Conservation (phyloP, 805 yeast species). For the Komagataella pastoris region DNA sequence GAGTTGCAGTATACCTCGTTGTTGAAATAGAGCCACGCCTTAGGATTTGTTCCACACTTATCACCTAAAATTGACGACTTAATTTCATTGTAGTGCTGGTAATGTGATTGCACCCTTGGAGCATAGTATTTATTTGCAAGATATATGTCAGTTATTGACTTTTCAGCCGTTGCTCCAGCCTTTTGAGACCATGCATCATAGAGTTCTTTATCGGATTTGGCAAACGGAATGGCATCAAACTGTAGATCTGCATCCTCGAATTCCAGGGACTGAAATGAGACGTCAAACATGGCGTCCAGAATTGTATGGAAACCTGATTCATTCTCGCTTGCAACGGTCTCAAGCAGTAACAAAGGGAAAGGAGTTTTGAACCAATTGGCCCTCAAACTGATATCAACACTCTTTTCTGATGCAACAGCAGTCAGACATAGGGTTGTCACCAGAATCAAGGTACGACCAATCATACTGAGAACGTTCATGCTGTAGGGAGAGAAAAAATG, state of each 20-base stretch:
- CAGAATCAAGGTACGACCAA: not conserved
- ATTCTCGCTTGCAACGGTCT: conserved; percentile 22
- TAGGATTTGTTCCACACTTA: conserved; percentile 12
- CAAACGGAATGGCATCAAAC: conserved; percentile 1
- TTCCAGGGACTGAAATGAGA: conserved; percentile 5
- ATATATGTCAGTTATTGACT: conserved; percentile 23
- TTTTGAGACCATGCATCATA: conserved; percentile 11
- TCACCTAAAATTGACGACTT: conserved; percentile 21
- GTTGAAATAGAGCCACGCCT: conserved; percentile 38
- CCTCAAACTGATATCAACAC: conserved; percentile 17
- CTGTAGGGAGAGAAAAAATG: too few relatives aligned
- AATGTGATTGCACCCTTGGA: conserved; percentile 58
- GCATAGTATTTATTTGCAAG: conserved; percentile 34
- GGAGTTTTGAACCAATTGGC: conserved; percentile 28
- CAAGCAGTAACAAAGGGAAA: conserved; percentile 21
- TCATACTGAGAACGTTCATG: too few relatives aligned
- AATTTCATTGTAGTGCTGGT: conserved; percentile 28
- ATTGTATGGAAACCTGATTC: conserved; percentile 23
- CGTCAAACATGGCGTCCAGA: conserved; percentile 14
- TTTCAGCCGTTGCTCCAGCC: conserved; percentile 4
- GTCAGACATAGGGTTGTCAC: not conserved
- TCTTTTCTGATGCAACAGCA: conserved; percentile 4
- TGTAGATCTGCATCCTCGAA: conserved; percentile 17
- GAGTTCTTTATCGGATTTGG: conserved; percentile 12
- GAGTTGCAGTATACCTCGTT: conserved; percentile 46